These are phyloP conservation scores for Blyttiomyces sp. DNA, from an alignment of 371 early-diverging fungal species.

Conservation along the genomic window DNA sequence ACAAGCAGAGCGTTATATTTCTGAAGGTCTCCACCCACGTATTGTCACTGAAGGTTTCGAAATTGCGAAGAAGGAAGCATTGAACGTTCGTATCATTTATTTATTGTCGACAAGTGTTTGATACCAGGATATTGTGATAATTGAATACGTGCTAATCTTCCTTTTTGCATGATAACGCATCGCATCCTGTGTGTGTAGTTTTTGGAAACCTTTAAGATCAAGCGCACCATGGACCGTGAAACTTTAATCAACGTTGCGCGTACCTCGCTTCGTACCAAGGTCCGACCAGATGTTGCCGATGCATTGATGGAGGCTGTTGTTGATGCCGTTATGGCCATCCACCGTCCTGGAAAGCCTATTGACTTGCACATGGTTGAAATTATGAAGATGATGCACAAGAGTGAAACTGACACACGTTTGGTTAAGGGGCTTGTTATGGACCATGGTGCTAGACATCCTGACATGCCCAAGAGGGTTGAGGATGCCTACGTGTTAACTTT, in stretches of 20 bases:
- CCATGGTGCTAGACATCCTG: constrained; percentile 99
- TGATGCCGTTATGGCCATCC: constrained; percentile 91
- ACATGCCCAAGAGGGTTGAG: constrained; percentile 97
- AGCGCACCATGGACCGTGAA: constrained; percentile 83
- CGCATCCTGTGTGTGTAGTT: constrained; percentile 52
- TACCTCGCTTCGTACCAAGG: constrained; percentile 94
- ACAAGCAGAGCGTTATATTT: constrained; percentile 92
- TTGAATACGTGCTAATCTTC: neutral
- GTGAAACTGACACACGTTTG: constrained; percentile 90
- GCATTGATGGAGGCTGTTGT: constrained; percentile 93
- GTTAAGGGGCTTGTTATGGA: constrained; percentile 98
- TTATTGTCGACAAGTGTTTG: neutral
- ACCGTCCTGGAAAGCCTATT: constrained; percentile 73
- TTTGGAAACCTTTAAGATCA: constrained; percentile 79
- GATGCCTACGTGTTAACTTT: constrained; percentile 93
- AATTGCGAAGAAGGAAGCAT: constrained; percentile 89
- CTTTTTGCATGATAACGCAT: neutral
- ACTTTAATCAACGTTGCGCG: constrained; percentile 89
- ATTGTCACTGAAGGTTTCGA: constrained; percentile 97
- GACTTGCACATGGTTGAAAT: constrained; percentile 99
- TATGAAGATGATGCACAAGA: constrained; percentile 99
- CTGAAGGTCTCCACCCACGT: constrained; percentile 97
- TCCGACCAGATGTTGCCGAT: constrained; percentile 86
- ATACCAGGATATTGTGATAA: neutral
- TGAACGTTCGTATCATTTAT: constrained; percentile 55